These are phyloP conservation scores for Penicillium sp. DNA, from an alignment of 2,329 filamentous ascomycete species.

Conservation along the genomic window DNA sequence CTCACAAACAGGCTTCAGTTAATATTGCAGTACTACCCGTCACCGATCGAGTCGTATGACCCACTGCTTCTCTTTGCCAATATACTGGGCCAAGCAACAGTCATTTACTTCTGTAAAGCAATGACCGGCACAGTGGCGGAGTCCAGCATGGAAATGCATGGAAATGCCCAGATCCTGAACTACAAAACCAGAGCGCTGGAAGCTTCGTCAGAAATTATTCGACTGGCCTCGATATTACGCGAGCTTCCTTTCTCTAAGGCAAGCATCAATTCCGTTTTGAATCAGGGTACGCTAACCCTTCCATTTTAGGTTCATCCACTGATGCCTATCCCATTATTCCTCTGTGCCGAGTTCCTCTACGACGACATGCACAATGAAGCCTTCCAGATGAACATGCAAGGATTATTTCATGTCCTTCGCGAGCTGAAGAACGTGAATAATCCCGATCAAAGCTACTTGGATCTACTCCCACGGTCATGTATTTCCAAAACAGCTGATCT, in stretches of 20 bases:
- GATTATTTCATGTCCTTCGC: conserved; percentile 10
- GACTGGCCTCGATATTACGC: conserved; percentile 3
- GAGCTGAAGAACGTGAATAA: conserved; percentile 13
- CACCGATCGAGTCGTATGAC: conserved; percentile 10
- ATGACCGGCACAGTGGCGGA: conserved; percentile 2
- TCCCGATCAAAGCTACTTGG: conserved; percentile 9
- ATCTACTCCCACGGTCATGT: conserved; percentile 6
- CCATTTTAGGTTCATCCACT: conserved; percentile 19
- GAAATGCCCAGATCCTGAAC: background rate
- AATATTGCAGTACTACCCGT: conserved; percentile 15
- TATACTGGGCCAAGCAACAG: conserved; percentile 17
- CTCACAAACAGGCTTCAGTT: conserved; percentile 16
- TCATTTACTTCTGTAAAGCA: conserved; percentile 18
- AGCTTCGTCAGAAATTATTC: conserved; percentile 12
- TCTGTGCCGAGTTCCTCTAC: conserved; percentile 24
- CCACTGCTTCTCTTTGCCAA: conserved; percentile 18
- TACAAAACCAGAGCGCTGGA: conserved; percentile 13
- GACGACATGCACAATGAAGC: conserved; percentile 5
- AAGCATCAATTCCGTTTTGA: background rate
- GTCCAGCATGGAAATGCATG: background rate
- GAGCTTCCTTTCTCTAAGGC: conserved; percentile 15
- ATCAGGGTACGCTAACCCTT: background rate
- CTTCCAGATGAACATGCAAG: conserved; percentile 9
- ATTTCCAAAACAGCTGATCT: background rate
- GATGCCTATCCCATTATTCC: conserved; percentile 22